Conservation (phyloP, 805 yeast genomes). For the Lachancea mirantina region DNA sequence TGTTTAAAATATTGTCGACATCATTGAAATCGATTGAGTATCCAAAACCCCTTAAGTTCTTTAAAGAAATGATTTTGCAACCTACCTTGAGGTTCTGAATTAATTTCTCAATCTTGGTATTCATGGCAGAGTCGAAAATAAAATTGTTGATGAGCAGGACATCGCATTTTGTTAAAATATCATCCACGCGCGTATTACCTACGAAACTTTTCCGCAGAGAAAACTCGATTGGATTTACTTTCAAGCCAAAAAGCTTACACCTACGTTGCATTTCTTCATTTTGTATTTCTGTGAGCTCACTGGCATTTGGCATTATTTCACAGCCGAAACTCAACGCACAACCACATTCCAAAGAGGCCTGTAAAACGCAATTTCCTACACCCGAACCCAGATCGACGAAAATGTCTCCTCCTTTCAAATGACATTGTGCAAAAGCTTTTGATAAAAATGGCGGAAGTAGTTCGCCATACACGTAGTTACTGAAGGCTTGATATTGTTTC, state of each 20-base stretch:
- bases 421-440: slow-evolving; percentile 55
- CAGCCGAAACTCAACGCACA: slow-evolving; percentile 74
- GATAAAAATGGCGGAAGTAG: slow-evolving; percentile 71
- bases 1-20: slow-evolving; percentile 51
- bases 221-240: slow-evolving; percentile 47
- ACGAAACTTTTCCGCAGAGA: slow-evolving; percentile 67
- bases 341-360: slow-evolving; percentile 82
- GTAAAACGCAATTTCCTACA: slow-evolving; percentile 86
- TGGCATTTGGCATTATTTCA: slow-evolving; percentile 82
- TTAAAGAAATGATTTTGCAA: slow-evolving; percentile 69
- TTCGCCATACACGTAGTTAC: slow-evolving; percentile 89
- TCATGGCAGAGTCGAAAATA: slow-evolving; percentile 69
- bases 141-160: slow-evolving; percentile 78
- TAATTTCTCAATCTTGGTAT: slow-evolving; percentile 57
- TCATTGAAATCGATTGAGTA: slow-evolving; percentile 51
- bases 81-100: slow-evolving; percentile 63
- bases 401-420: slow-evolving; percentile 43
- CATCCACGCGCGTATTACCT: slow-evolving; percentile 49
- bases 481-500: slow-evolving; percentile 72
- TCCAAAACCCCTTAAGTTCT: slow-evolving; percentile 72
- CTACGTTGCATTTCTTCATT: slow-evolving; percentile 50
- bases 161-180: slow-evolving; percentile 53
- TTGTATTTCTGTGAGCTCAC: slow-evolving; percentile 58
- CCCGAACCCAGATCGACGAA: slow-evolving; percentile 92
- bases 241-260: slow-evolving; percentile 56